Conservation (phyloP, 129 eudicot genomes). For the Heracleum sosnowskyi region DNA sequence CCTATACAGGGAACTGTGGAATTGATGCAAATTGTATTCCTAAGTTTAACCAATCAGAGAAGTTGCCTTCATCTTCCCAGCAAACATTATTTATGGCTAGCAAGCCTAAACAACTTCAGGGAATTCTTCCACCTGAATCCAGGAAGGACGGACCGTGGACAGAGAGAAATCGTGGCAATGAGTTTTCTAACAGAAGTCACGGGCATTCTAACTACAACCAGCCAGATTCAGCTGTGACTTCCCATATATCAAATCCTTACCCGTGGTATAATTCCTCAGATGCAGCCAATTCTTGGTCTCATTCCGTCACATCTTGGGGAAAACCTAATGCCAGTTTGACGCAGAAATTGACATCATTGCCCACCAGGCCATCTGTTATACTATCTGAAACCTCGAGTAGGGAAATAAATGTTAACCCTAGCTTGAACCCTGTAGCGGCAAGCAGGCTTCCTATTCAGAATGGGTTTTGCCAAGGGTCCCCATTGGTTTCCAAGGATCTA, state of each 20-base stretch:
- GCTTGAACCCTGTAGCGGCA: constrained; percentile 22
- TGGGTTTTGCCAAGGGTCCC: constrained; percentile 55
- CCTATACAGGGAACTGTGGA: constrained; percentile 48
- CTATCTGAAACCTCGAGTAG: constrained; percentile 30
- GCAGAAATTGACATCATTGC: constrained; percentile 44
- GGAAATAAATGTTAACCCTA: constrained; percentile 29
- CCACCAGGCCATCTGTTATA: constrained; percentile 32
- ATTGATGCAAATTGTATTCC: constrained; percentile 22
- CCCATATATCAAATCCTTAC: constrained; percentile 37
- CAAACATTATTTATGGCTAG: constrained; percentile 19
- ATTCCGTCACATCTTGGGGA: constrained; percentile 42
- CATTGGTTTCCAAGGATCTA: constrained; percentile 48
- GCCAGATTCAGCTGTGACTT: constrained; percentile 30
- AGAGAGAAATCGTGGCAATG: constrained; percentile 25
- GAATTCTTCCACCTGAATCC: constrained; percentile 26
- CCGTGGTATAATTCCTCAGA: constrained; percentile 43
- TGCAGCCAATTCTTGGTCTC: constrained; percentile 38
- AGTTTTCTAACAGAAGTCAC: constrained; percentile 29
- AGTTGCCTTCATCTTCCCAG: constrained; percentile 19
- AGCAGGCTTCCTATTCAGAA: constrained; percentile 25
- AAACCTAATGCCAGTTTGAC: constrained; percentile 37
- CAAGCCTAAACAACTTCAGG: constrained; percentile 23
- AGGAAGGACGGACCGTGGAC: constrained; percentile 27
- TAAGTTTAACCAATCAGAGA: constrained; percentile 27
- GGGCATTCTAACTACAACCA: constrained; percentile 34